Evolutionary conservation across 257 asterid genomes (phyloP).

Genomic region (Cruciata laevipes): DNA sequence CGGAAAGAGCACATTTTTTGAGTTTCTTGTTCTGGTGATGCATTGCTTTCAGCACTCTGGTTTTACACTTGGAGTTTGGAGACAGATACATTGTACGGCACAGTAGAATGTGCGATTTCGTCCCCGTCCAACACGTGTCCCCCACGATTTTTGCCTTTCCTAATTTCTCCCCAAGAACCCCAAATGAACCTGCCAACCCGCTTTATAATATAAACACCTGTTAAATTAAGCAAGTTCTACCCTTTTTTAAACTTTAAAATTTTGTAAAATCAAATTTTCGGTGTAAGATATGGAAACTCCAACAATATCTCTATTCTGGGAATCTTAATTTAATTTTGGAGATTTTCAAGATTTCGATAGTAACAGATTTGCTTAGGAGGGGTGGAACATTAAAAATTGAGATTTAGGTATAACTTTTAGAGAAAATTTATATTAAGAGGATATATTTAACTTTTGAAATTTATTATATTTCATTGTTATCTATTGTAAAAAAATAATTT

Average conservation of each 20-base stretch:
- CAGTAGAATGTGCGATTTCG: neutral
- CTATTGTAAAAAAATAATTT: too few species aligned
- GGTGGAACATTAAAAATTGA: too few species aligned
- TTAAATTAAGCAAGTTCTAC: neutral
- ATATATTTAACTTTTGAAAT: too few species aligned
- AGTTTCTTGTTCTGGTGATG: neutral
- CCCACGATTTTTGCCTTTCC: neutral
- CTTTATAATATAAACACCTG: too few species aligned
- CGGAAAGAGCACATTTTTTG: neutral
- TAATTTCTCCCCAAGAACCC: too few species aligned
- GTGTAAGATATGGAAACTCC: neutral
- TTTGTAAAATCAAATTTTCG: neutral
- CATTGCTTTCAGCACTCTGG: neutral
- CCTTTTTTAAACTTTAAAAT: neutral
- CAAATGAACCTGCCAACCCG: neutral
- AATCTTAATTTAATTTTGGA: neutral
- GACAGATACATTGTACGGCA: neutral
- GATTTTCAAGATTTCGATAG: too few species aligned
- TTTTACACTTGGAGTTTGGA: neutral
- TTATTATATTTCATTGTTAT: too few species aligned
- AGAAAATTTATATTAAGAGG: too few species aligned
- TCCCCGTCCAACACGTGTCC: neutral
- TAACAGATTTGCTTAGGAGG: too few species aligned
- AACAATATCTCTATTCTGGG: neutral
- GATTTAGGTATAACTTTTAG: too few species aligned